Base-by-base conservation (phyloP, 179 eudicot species). In the Vitellaria paradoxa region DNA sequence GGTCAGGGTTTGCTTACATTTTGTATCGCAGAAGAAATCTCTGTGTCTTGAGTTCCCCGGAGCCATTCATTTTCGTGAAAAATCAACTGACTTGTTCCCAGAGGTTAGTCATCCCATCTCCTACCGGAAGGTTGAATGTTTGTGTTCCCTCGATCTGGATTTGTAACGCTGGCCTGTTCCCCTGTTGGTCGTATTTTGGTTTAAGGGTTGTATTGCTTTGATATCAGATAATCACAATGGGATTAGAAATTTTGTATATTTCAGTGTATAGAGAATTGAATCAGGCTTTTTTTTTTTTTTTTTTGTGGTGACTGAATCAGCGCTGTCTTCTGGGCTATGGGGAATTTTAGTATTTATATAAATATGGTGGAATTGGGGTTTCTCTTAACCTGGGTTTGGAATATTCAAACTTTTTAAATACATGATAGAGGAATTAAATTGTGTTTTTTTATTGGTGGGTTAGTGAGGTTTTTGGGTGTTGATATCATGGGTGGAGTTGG, bases 401-500 rank as follows among this genome's bases (percentile, higher is more conserved):
- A n/a, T 76, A 52, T 55, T 4, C 6, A 11, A 37, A 37, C 0
- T 30, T 55, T 4, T 64, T 4, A 7, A 4, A 6, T 7, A 6
- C 50, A 12, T 67, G n/a, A 40, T 3, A 11, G 21, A 13, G 4
- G 9, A 53, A 13, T 20, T 66, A 49, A 40, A 68, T 23, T 66
- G 62, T 60, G 7, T 21, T 65, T 9, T 6, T 55, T 66, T 20
- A 37, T 15, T 15, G 24, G 1, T 18, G 30, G 18, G 23, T 17
- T 37, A 46, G 56, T 67, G 56, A 60, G 78, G 79, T 76, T 40
- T 57, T 76, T 81, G 68, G 68, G 14, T 15, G 40, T 73, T 75
- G 68, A 55, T 74, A 49, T 76, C 56, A 86, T 84, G 89, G 85
- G 82, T 81, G 90, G 82, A 79, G 77, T 84, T 77, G 96, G 83